Evolutionary conservation across 441 rosid genomes (phyloP), one percentile per base, ranked within the genome.

Genomic region (Brassica hybrid): DNA sequence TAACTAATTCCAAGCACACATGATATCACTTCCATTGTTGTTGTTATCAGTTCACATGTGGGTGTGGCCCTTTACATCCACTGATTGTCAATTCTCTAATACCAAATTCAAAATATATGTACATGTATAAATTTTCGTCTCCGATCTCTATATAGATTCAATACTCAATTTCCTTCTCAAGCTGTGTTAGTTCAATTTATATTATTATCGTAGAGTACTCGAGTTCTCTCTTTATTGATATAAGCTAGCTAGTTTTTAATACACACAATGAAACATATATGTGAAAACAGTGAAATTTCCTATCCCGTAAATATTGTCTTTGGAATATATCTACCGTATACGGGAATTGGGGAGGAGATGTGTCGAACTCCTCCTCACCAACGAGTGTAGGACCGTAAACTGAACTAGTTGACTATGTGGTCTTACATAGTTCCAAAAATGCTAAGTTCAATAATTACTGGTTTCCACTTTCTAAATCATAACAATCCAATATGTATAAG

Each of bases 21-120:
- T 78, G 74, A 67, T 78, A 32, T 67, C 69, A 52, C 68, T 16
- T 67, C 68, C 69, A 34, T 72, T 52, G 38, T 73, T 60, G 77
- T 78, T 74, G 12, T 66, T 61, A 60, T 78, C 81, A 73, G 17
- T 45, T 67, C 70, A 52, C 81, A 78, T 78, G 81, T 78, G 81
- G 70, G 58, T 78, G 74, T 73, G 81, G 81, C 81, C 81, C 81
- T 70, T 23, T 7, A 67, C 73, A 6, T 67, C 81, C 58, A 67
- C 81, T 52, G 7, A 60, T 41, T 57, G 54, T n/a, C 80, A 71
- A 13, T 71, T 64, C 52, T 71, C 67, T 9, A 2, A 17, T 65
- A 13, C 59, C 50, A 17, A 6, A 64, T 63, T 56, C 52, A 65
- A 63, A n/a, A n/a, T 21, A 38, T 63, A 34, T 57, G 48, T 4